Percentiles rank a stretch among this genome's conserved stretches.
Conservation (phyloP, 2,329 filamentous ascomycete genomes). For the Trichophyton benhamiae region DNA sequence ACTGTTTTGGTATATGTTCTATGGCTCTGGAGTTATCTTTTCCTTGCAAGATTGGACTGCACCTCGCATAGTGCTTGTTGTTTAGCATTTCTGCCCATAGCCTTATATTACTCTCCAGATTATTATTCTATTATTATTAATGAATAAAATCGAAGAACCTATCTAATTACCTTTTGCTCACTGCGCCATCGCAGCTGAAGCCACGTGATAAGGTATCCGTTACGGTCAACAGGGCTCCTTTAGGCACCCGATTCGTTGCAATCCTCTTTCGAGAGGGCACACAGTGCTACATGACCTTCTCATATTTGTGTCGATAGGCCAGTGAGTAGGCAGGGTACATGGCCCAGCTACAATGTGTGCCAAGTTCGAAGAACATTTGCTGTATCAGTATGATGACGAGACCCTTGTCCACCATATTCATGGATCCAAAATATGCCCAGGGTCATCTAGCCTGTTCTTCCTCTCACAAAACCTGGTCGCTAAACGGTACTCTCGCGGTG, state of each 20-base stretch:
- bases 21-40: slow-evolving; percentile 1
- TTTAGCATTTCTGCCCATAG: slow-evolving; percentile 2
- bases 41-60: slow-evolving; percentile 2
- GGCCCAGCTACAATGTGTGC: background rate
- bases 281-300: background rate
- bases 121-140: slow-evolving; percentile 3
- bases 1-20: background rate
- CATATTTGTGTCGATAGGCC: background rate
- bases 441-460: slow-evolving; percentile 1
- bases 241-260: background rate
- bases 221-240: background rate
- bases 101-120: background rate
- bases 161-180: background rate
- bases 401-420: slow-evolving; percentile 6
- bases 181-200: slow-evolving; percentile 4
- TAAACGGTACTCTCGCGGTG: slow-evolving; percentile 5
- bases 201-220: slow-evolving; percentile 2
- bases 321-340: background rate
- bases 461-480: slow-evolving; percentile 9
- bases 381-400: slow-evolving; percentile 6
- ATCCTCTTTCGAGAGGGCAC: background rate
- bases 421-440: background rate
- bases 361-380: slow-evolving; percentile 5
- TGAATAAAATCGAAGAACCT: background rate
- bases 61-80: background rate